Percentiles rank a stretch among this genome's conserved stretches.
These are phyloP conservation scores for Ophiosphaerella herpotricha DNA, from an alignment of 2,329 filamentous ascomycete genomes.

Conservation along the genomic window DNA sequence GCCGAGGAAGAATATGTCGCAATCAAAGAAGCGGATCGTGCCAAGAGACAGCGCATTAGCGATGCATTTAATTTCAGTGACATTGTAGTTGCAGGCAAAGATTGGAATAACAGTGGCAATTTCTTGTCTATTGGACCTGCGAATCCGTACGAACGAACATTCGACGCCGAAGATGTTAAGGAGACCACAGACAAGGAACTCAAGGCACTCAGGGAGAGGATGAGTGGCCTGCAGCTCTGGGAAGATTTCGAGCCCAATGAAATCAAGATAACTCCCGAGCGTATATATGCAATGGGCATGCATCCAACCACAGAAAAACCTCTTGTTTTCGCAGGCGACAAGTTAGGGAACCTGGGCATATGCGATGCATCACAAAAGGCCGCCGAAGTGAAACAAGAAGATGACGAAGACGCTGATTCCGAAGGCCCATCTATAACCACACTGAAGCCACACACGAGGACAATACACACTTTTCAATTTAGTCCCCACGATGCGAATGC, in stretches of 20 bases:
- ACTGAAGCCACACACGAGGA: constrained; percentile 86
- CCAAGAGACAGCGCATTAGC: constrained; percentile 67
- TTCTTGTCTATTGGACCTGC: constrained; percentile 71
- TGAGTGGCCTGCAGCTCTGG: constrained; percentile 79
- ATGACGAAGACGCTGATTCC: constrained; percentile 66
- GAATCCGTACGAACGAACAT: constrained; percentile 81
- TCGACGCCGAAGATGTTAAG: constrained; percentile 80
- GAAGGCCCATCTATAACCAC: constrained; percentile 81
- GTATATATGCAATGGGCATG: constrained; percentile 76
- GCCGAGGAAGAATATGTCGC: constrained; percentile 66
- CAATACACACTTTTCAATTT: constrained; percentile 84
- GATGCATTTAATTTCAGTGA: constrained; percentile 74
- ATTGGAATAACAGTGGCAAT: constrained; percentile 70
- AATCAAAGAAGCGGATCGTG: constrained; percentile 60
- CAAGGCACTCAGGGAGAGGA: constrained; percentile 72
- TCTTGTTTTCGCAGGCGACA: constrained; percentile 91
- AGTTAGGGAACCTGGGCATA: constrained; percentile 86
- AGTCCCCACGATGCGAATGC: constrained; percentile 72
- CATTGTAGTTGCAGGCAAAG: constrained; percentile 78
- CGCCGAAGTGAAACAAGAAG: constrained; percentile 58
- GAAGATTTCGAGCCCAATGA: constrained; percentile 80
- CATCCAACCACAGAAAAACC: constrained; percentile 87
- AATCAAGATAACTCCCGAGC: constrained; percentile 27
- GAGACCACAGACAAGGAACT: constrained; percentile 78
- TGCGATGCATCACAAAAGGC: constrained; percentile 82